A percentile compares a stretch with the other conserved stretches of the same genome.
Evolutionary conservation across 176 grass and related monocot species (phyloP).

Genomic region (Lolium perenne): DNA sequence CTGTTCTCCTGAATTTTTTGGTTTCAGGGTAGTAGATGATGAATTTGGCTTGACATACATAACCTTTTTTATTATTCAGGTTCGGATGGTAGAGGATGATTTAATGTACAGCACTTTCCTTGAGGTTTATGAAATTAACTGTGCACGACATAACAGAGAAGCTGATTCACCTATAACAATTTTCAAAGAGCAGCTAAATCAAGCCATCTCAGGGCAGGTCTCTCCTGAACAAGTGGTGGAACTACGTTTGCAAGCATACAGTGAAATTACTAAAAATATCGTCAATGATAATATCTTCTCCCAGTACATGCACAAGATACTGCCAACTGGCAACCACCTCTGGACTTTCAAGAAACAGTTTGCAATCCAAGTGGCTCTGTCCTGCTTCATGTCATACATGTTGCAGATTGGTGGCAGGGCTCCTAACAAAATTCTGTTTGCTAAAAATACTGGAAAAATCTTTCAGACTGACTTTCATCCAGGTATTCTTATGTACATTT

Average conservation of each 20-base stretch:
- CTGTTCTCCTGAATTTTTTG: constrained; percentile 24
- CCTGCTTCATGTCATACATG: constrained; percentile 99
- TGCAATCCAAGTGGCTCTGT: constrained; percentile 90
- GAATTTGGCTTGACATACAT: constrained; percentile 32
- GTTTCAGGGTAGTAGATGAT: constrained; percentile 7
- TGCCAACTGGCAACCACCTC: constrained; percentile 90
- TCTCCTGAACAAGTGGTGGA: constrained; percentile 91
- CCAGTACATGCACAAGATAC: constrained; percentile 98
- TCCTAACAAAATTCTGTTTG: constrained; percentile 97
- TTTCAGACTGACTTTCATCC: constrained; percentile 99
- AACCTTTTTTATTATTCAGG: constrained; percentile 58
- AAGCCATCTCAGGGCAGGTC: constrained; percentile 92
- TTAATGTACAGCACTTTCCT: constrained; percentile 99
- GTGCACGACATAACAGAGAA: constrained; percentile 93
- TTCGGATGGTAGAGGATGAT: constrained; percentile 99
- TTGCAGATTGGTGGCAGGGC: constrained; percentile 96
- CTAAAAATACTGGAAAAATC: constrained; percentile 98
- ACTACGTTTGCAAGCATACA: constrained; percentile 92
- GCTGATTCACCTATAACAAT: constrained; percentile 94
- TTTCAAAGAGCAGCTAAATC: constrained; percentile 99
- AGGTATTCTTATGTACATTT: constrained; percentile 50
- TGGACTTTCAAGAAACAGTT: constrained; percentile 99
- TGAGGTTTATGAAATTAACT: constrained; percentile 99
- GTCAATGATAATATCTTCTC: constrained; percentile 98
- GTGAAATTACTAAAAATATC: constrained; percentile 93